Evolutionary conservation across 2,329 filamentous ascomycete genomes (phyloP).

Genomic region (Teratosphaeria pseudoeucalypti): DNA sequence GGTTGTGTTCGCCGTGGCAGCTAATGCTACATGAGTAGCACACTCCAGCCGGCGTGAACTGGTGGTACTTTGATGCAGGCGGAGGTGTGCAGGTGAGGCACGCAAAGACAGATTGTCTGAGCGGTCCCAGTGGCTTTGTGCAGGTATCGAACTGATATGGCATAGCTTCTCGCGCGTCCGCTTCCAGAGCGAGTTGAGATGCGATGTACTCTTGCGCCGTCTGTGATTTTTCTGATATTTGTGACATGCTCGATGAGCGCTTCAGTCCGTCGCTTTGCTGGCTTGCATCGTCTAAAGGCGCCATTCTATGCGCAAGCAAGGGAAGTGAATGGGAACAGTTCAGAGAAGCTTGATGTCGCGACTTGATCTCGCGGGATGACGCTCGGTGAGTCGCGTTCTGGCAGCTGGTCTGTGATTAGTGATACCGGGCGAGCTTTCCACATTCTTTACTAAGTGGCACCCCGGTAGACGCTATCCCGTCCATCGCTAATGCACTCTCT

Average conservation of each 20-base stretch:
- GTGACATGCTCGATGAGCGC: neutral
- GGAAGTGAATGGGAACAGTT: neutral
- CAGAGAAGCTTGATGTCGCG: neutral
- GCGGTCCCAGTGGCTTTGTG: slow-evolving; percentile 76
- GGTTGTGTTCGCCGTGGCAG: slow-evolving; percentile 87
- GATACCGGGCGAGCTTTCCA: too few species aligned
- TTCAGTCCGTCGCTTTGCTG: neutral
- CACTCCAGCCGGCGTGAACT: slow-evolving; percentile 66
- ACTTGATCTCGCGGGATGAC: neutral
- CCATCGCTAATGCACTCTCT: neutral
- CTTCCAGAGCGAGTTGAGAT: slow-evolving; percentile 80
- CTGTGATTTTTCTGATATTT: slow-evolving; percentile 40
- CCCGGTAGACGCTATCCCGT: too few species aligned
- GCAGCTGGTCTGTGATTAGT: neutral
- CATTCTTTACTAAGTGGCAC: too few species aligned
- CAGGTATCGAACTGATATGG: slow-evolving; percentile 94
- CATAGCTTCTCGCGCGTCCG: slow-evolving; percentile 86
- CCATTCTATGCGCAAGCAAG: neutral
- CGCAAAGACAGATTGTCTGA: slow-evolving; percentile 83
- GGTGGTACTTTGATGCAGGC: slow-evolving; percentile 49
- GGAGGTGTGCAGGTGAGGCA: slow-evolving; percentile 89
- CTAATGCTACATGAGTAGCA: slow-evolving; percentile 96
- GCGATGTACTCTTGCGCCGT: slow-evolving; percentile 63
- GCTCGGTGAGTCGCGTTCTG: neutral
- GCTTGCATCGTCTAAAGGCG: neutral